Conservation (phyloP, 176 grass and related monocot species). For the Musa acuminata region DNA sequence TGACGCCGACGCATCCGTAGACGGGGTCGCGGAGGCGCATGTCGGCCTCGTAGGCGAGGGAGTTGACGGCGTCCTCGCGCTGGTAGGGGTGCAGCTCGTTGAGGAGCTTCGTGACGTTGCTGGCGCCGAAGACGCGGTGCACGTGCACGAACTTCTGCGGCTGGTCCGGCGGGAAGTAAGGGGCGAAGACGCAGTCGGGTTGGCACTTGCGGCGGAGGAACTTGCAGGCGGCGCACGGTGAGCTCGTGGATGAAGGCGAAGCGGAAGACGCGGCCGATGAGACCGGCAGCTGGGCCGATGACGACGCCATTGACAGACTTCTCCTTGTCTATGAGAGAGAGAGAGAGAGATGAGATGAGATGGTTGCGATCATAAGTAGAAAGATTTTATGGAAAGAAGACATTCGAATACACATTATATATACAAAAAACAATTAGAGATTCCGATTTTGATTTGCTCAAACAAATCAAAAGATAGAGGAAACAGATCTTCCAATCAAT, state of each 20-base stretch:
- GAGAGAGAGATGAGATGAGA: background rate
- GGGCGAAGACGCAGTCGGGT: slow-evolving; percentile 93
- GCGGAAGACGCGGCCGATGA: slow-evolving; percentile 17
- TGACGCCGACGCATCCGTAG: slow-evolving; percentile 90
- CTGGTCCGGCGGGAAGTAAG: slow-evolving; percentile 96
- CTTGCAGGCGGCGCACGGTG: slow-evolving; percentile 95
- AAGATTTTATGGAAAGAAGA: too few species aligned
- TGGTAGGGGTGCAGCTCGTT: slow-evolving; percentile 95
- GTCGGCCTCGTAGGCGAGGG: slow-evolving; percentile 96
- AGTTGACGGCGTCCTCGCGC: slow-evolving; percentile 93
- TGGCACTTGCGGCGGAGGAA: slow-evolving; percentile 96
- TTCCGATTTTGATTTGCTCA: too few species aligned
- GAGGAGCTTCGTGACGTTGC: slow-evolving; percentile 92
- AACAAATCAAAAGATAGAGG: too few species aligned
- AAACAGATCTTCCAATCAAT: too few species aligned
- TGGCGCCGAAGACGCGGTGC: slow-evolving; percentile 91
- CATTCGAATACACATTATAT: too few species aligned
- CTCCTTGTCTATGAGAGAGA: background rate
- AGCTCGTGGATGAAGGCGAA: slow-evolving; percentile 40
- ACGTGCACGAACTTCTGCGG: slow-evolving; percentile 97
- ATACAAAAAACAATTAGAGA: background rate
- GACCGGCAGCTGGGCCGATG: slow-evolving; percentile 7
- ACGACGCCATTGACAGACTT: background rate
- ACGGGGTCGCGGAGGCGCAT: slow-evolving; percentile 96
- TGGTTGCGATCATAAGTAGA: background rate